phyloP scores from a whole-genome alignment of 805 yeast species.

The Candida parachauliodes region DNA sequence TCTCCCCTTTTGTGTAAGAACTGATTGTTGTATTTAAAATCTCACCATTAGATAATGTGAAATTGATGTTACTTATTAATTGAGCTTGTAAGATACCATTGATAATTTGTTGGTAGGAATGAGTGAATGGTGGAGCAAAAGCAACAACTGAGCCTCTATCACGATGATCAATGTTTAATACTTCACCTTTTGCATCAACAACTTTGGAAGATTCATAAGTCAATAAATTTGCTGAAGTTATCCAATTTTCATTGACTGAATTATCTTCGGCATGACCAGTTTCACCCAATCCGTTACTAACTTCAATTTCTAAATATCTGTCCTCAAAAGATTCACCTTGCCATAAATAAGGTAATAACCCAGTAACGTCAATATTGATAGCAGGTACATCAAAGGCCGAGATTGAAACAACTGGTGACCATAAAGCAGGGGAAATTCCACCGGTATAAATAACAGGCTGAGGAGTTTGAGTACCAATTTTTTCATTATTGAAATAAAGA shows the following conservation, averaged over 20 bases:
- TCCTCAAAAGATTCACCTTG: slow-evolving; percentile 27
- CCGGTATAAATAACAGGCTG: slow-evolving; percentile 77
- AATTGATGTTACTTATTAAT: slow-evolving; percentile 32
- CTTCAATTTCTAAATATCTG: slow-evolving; percentile 40
- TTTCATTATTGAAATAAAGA: slow-evolving; percentile 54
- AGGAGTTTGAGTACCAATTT: slow-evolving; percentile 63
- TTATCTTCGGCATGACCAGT: slow-evolving; percentile 14
- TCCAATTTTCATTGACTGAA: slow-evolving; percentile 53
- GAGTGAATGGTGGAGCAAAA: slow-evolving; percentile 35
- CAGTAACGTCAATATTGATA: slow-evolving; percentile 67
- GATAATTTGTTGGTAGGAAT: slow-evolving; percentile 36
- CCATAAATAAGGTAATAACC: slow-evolving; percentile 71
- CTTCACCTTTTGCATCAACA: slow-evolving; percentile 35
- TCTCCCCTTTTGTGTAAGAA: slow-evolving; percentile 24
- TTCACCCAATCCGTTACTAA: slow-evolving; percentile 51
- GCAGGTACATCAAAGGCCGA: slow-evolving; percentile 72
- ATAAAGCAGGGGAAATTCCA: slow-evolving; percentile 73
- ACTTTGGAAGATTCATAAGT: slow-evolving; percentile 50
- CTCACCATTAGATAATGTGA: slow-evolving; percentile 37
- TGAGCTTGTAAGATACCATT: slow-evolving; percentile 29
- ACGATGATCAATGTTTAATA: slow-evolving; percentile 20
- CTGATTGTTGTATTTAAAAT: slow-evolving; percentile 25
- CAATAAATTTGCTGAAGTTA: slow-evolving; percentile 51
- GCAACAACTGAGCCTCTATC: slow-evolving; percentile 28
- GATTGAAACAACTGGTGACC: slow-evolving; percentile 77